Evolutionary conservation across 2,329 filamentous ascomycete species (phyloP).

Genomic region (Fusarium transvaalense): DNA sequence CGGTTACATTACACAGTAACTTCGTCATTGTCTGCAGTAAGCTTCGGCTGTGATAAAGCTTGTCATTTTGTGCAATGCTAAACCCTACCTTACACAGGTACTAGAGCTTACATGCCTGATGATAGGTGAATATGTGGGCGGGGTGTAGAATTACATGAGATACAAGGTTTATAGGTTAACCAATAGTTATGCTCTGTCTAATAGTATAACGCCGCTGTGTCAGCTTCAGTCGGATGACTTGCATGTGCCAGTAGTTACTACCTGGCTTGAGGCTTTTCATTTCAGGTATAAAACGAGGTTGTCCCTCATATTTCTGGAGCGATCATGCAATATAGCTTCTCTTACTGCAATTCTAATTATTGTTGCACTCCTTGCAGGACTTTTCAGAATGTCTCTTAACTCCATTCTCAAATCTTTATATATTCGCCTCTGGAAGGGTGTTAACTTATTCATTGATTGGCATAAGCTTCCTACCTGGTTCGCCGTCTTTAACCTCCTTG

Average conservation of each 20-base stretch:
- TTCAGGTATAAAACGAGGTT: conserved; percentile 7
- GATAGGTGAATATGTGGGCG: neutral
- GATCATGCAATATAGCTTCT: neutral
- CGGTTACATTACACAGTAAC: neutral
- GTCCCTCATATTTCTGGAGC: neutral
- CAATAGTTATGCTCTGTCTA: neutral
- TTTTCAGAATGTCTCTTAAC: neutral
- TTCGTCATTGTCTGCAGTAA: neutral
- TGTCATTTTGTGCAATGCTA: neutral
- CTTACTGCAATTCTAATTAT: neutral
- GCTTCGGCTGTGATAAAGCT: neutral
- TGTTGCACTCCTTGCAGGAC: neutral
- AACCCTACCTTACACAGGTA: neutral
- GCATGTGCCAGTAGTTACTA: neutral
- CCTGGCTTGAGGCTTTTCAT: neutral
- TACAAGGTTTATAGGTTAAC: neutral
- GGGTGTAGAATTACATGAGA: neutral
- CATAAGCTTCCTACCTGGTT: conserved; percentile 30
- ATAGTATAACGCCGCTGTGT: neutral
- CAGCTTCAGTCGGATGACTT: neutral
- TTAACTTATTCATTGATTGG: conserved; percentile 24
- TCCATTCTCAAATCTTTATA: conserved; percentile 12
- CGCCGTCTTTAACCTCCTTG: conserved; percentile 28
- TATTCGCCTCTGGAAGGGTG: conserved; percentile 22
- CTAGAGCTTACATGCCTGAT: fast-evolving